These are phyloP conservation scores for Kwoniella dendrophila DNA, from an alignment of 768 basidiomycete species.

Conservation along the genomic window DNA sequence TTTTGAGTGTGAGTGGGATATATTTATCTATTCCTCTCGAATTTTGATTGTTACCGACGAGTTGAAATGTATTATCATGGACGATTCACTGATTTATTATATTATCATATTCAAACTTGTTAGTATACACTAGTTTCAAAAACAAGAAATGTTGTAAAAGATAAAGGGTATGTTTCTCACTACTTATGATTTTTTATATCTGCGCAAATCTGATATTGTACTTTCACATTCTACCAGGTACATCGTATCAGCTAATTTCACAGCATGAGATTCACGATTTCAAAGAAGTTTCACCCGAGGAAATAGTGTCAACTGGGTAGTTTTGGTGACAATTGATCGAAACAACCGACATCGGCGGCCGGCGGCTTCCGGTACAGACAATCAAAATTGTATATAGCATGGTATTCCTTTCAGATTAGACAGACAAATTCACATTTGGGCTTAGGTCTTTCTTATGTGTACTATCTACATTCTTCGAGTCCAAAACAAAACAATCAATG, in stretches of 20 bases:
- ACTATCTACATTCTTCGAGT: no score
- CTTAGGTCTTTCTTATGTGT: no score
- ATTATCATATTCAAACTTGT: background rate
- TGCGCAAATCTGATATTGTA: background rate
- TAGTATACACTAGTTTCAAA: conserved; percentile 53
- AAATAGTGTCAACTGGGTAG: no score
- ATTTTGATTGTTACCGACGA: background rate
- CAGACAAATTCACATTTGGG: no score
- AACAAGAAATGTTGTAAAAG: conserved; percentile 49
- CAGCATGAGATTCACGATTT: background rate
- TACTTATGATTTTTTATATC: background rate
- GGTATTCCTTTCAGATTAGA: no score
- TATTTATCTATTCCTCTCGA: background rate
- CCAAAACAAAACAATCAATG: no score
- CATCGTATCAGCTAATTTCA: conserved; percentile 36
- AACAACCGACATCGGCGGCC: background rate
- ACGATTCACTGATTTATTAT: background rate
- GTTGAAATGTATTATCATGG: no score
- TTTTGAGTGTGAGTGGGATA: conserved; percentile 52
- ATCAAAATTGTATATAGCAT: no score
- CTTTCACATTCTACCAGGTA: conserved; percentile 21
- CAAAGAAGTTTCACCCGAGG: no score
- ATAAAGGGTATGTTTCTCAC: conserved; percentile 49
- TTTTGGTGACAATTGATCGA: background rate
- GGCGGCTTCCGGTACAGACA: background rate